Base-by-base conservation (phyloP, 2,329 filamentous ascomycete species). In the Xylariaceae sp. region DNA sequence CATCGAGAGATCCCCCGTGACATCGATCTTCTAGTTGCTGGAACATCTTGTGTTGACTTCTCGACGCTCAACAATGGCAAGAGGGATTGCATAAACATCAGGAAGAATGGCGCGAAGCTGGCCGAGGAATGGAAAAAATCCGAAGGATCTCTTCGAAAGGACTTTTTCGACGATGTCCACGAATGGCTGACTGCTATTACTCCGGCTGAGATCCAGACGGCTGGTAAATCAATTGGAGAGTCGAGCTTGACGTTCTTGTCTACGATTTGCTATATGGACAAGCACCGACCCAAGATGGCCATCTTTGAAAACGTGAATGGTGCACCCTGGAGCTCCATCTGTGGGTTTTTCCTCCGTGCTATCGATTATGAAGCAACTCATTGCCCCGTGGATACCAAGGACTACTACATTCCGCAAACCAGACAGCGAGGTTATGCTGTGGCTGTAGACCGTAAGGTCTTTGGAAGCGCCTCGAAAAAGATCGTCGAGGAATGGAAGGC, bases 21-120 rank as follows among this genome's bases (percentile, higher is more conserved):
- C 9, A 72, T 85, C 1, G 86, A 92, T 63, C 69, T 93, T 0
- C 74, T 93, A 1, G 76, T 92, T 50, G 87, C 87, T 5, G 89
- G 89, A 0, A 89, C 87, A 48, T 86, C 88, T 0, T 94, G 89
- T 65, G 87, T 90, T 1, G 89, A 92, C 66, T 89, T 88, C 64
- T 92, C 89, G 0, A 68, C 64, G 0, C 71, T 92, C 37, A 93
- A 92, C 70, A 61, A 54, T 6, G 64, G 60, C 0, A 81, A 75
- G 53, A 71, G 76, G 3, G 75, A 75, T 13, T 84, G 72, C 61
- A 42, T 62, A 2, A 23, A 51, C 1, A 13, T 54, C 13, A 49
- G 52, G 15, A 39, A 47, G 3, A 39, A 18, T 4, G 37, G 60
- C 30, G 35, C 84, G 7, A 66, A 81, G 11, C 66, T 73, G 0